phyloP scores from a whole-genome alignment of 768 basidiomycete species.

The Pleurotus ostreatus region DNA sequence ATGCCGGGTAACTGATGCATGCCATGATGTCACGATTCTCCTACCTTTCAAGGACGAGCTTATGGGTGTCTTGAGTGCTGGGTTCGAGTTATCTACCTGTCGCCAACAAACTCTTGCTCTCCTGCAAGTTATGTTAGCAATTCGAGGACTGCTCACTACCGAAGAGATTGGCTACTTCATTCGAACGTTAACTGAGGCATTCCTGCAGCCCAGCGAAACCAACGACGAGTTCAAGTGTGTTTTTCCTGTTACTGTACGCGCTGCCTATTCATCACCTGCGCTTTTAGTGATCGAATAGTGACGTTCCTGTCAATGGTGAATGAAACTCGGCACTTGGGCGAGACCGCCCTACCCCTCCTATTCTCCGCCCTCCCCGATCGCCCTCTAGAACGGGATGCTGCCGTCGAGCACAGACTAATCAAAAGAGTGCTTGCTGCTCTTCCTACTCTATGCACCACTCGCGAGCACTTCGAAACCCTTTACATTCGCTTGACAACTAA shows the following conservation, averaged over 20 bases:
- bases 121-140: slow-evolving; percentile 62
- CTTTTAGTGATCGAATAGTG: slow-evolving; percentile 51
- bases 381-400: slow-evolving; percentile 52
- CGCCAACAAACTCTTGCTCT: slow-evolving; percentile 61
- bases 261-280: slow-evolving; percentile 3
- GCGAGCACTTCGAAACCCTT: slow-evolving; percentile 80
- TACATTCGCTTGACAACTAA: slow-evolving; percentile 75
- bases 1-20: slow-evolving; percentile 57
- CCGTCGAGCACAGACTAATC: slow-evolving; percentile 53
- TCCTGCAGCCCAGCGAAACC: slow-evolving; percentile 48
- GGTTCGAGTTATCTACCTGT: slow-evolving; percentile 47
- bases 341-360: slow-evolving; percentile 76
- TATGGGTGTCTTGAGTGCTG: slow-evolving; percentile 58
- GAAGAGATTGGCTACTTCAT: slow-evolving; percentile 81
- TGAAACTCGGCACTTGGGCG: slow-evolving; percentile 60
- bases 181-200: slow-evolving; percentile 66
- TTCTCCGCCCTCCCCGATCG: slow-evolving; percentile 70
- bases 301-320: slow-evolving; percentile 65
- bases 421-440: slow-evolving; percentile 69
- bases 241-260: not conserved
- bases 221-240: slow-evolving; percentile 53
- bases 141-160: slow-evolving; percentile 56
- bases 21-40: slow-evolving; percentile 46
- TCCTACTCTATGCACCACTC: slow-evolving; percentile 65
- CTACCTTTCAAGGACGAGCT: slow-evolving; percentile 72